Conservation (phyloP, 768 basidiomycete species). For the Collybiopsis confluens region DNA sequence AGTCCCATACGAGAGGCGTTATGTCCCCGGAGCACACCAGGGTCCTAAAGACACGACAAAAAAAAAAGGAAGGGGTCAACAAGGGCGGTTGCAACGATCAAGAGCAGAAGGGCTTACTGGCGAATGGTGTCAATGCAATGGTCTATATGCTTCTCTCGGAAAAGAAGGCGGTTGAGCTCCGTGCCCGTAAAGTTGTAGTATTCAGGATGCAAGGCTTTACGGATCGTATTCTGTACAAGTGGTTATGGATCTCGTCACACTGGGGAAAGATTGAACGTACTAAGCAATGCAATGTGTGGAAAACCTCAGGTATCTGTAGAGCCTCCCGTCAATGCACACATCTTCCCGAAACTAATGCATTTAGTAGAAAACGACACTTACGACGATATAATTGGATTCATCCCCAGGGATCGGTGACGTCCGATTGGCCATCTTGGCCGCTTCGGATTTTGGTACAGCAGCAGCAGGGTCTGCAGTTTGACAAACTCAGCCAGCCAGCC, state of each 20-base stretch:
- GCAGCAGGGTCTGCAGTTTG: neutral
- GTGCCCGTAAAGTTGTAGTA: neutral
- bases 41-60: neutral
- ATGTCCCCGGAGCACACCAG: conserved; percentile 13
- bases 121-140: conserved; percentile 13
- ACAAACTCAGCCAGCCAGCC: neutral
- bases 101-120: neutral
- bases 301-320: neutral
- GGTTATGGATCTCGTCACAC: too few species aligned
- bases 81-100: too few species aligned
- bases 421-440: neutral
- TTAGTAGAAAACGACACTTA: neutral
- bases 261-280: neutral
- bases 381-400: conserved; percentile 4
- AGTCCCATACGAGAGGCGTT: conserved; percentile 13
- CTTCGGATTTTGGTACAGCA: conserved; percentile 2
- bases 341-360: neutral
- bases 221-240: neutral
- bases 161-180: conserved; percentile 1
- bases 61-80: too few species aligned
- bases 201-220: neutral
- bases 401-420: conserved; percentile 3
- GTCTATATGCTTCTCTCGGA: conserved; percentile 6
- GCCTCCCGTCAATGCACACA: neutral
- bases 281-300: neutral